phyloP scores from a whole-genome alignment of 2,329 filamentous ascomycete genomes.

The Cladophialophora yegresii region DNA sequence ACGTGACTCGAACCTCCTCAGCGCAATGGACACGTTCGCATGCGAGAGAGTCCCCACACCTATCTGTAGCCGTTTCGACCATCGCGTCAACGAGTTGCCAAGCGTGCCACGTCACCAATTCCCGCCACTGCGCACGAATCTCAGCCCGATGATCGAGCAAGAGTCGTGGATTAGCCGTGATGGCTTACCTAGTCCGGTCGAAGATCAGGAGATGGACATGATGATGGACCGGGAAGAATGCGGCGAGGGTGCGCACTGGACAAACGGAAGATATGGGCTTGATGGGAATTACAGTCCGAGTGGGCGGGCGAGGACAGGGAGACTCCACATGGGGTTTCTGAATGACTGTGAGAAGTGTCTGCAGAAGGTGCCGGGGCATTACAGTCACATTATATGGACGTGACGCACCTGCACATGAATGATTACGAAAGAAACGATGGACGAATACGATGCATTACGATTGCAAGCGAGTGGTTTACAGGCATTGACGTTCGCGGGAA shows the following conservation, averaged over 20 bases:
- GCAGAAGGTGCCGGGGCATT: constrained; percentile 73
- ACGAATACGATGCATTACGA: not conserved
- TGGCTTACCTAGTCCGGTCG: constrained; percentile 32
- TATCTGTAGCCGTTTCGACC: constrained; percentile 33
- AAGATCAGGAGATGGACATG: constrained; percentile 32
- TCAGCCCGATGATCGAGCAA: constrained; percentile 37
- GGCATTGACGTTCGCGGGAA: not conserved
- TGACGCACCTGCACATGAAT: constrained; percentile 18
- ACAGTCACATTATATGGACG: constrained; percentile 69
- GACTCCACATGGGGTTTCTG: constrained; percentile 76
- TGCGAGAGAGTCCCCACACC: constrained; percentile 35
- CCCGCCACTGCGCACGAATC: constrained; percentile 31
- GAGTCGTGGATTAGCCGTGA: constrained; percentile 34
- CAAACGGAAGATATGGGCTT: constrained; percentile 12
- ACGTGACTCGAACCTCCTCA: constrained; percentile 21
- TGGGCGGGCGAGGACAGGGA: constrained; percentile 38
- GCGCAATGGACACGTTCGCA: constrained; percentile 20
- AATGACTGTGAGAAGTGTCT: constrained; percentile 77
- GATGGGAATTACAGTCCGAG: constrained; percentile 23
- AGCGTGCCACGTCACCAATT: constrained; percentile 31
- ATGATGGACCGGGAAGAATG: constrained; percentile 24
- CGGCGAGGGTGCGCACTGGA: constrained; percentile 14
- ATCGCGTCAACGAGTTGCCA: constrained; percentile 27
- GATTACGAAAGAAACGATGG: not conserved
- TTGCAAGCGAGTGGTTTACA: not conserved